phyloP scores from a whole-genome alignment of 805 yeast species.

The Myxozyma lipomycoides region DNA sequence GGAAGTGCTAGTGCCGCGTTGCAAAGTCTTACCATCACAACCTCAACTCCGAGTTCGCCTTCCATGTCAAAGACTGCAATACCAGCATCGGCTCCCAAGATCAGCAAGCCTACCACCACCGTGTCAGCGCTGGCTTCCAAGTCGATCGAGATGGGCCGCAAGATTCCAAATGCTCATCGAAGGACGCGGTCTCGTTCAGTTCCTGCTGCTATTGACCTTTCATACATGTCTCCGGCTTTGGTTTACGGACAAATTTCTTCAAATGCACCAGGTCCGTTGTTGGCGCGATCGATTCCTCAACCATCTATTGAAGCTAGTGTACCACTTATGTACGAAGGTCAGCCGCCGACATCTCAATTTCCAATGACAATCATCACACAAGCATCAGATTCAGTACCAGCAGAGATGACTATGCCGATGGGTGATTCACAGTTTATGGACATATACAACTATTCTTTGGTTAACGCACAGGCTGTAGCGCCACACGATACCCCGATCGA shows the following conservation, averaged over 20 bases:
- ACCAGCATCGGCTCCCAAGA: neutral
- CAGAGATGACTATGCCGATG: no score
- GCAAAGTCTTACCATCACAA: constrained; percentile 9
- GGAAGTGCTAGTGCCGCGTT: constrained; percentile 6
- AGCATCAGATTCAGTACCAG: neutral
- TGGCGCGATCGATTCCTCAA: neutral
- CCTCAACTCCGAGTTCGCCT: constrained; percentile 23
- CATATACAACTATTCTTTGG: neutral
- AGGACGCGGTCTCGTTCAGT: constrained; percentile 27
- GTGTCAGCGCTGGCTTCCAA: neutral
- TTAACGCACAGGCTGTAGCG: neutral
- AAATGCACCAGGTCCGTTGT: constrained; percentile 1
- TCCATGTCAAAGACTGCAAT: constrained; percentile 5
- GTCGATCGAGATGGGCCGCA: neutral
- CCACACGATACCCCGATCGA: neutral
- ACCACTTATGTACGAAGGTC: neutral
- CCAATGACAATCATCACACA: neutral
- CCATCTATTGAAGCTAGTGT: neutral
- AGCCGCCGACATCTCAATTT: neutral
- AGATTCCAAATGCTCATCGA: constrained; percentile 8
- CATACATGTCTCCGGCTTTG: constrained; percentile 8
- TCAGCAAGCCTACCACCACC: neutral
- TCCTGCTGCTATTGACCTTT: constrained; percentile 21
- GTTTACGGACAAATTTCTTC: neutral
- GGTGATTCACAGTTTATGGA: neutral